Base-by-base conservation (phyloP, 2,329 filamentous ascomycete species). In the Curvularia verruculosa region DNA sequence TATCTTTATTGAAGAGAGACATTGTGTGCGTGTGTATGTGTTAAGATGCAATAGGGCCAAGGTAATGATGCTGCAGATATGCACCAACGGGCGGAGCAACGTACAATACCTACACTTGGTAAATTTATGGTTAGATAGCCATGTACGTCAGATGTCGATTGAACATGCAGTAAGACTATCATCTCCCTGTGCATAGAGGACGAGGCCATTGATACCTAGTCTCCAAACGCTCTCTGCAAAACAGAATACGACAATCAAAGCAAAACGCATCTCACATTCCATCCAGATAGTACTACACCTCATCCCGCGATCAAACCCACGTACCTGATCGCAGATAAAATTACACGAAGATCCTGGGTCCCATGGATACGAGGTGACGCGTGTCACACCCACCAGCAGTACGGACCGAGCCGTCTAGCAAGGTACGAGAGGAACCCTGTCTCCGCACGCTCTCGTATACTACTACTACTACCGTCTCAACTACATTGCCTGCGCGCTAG, bases 361-460 rank as follows among this genome's bases (percentile, higher is more conserved):
- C 1, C 28, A 10, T 49, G 12, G 29, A 51, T 28, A 52, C 43
- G 54, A 48, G 36, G 36, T 9, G 43, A 56, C 49, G 54, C 54
- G 49, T 53, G 54, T 47, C 51, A 29, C 31, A 15, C 45, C 49
- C 28, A 19, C n/a, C n/a, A n/a, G n/a, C n/a, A n/a, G n/a, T 31
- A 44, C 31, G 47, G 52, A 51, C 47, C 47, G 34, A 26, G 7
- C 12, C n/a, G 47, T 13, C 15, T 5, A 26, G 34, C 36, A 18
- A 37, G 24, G 45, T 15, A 37, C 34, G 43, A 55, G 29, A 21
- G 19, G 36, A n/a, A 52, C 49, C 31, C 5, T 39, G n/a, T 26
- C 13, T 3, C 23, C 50, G 23, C 29, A 18, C n/a, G 26, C 37
- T 29, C 28, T 29, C 28, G n/a, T n/a, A n/a, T n/a, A n/a, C n/a